These are phyloP conservation scores for Trichophaea hybrida DNA, from an alignment of 2,329 filamentous ascomycete genomes.

Conservation along the genomic window DNA sequence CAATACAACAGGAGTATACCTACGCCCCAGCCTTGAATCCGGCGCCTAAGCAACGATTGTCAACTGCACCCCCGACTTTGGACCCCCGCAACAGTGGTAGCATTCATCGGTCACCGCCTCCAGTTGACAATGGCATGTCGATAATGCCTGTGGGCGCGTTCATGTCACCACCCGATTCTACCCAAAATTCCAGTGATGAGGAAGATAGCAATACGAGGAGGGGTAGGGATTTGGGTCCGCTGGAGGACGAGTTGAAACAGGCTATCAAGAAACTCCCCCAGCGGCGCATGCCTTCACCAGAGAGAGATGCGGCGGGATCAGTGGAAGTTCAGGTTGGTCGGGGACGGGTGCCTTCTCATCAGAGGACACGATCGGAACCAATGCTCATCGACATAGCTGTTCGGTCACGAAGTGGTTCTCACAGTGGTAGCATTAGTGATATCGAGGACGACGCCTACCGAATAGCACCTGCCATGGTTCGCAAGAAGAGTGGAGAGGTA, in stretches of 20 bases:
- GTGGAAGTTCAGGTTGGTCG: neutral
- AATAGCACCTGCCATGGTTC: slow-evolving; percentile 76
- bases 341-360: neutral
- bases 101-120: slow-evolving; percentile 71
- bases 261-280: slow-evolving; percentile 69
- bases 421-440: slow-evolving; percentile 36
- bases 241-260: slow-evolving; percentile 54
- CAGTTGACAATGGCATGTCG: slow-evolving; percentile 50
- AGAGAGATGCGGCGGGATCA: slow-evolving; percentile 12
- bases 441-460: slow-evolving; percentile 42
- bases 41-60: slow-evolving; percentile 31
- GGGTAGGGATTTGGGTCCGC: slow-evolving; percentile 34
- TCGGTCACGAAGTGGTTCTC: slow-evolving; percentile 1
- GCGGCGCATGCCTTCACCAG: slow-evolving; percentile 45
- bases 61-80: slow-evolving; percentile 27
- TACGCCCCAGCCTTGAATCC: slow-evolving; percentile 34
- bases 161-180: slow-evolving; percentile 82
- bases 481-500: slow-evolving; percentile 95
- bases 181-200: slow-evolving; percentile 68
- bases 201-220: slow-evolving; percentile 40
- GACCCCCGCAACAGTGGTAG: slow-evolving; percentile 38
- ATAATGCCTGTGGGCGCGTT: slow-evolving; percentile 70
- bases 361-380: slow-evolving; percentile 27
- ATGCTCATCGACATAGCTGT: slow-evolving; percentile 29
- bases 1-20: slow-evolving; percentile 27